Conservation (phyloP, 257 asterid genomes). For the Linderniella brevidens region DNA sequence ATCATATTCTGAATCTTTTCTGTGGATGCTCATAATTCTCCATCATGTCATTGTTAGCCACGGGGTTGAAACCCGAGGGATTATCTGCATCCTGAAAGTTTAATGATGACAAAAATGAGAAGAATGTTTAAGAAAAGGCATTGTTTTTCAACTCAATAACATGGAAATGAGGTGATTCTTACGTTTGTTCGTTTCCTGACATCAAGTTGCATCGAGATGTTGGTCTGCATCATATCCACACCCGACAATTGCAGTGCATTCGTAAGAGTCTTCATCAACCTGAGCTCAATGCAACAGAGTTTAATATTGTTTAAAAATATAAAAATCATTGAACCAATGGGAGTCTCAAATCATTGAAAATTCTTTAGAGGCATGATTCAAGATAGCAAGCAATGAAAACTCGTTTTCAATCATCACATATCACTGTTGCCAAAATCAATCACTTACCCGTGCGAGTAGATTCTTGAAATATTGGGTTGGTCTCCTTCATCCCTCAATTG, state of each 20-base stretch:
- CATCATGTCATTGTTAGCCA: too few species aligned
- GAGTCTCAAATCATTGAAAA: neutral
- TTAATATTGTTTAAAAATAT: neutral
- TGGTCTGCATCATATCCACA: conserved; percentile 45
- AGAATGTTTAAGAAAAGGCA: too few species aligned
- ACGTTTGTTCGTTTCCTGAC: conserved; percentile 21
- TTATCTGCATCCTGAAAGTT: too few species aligned
- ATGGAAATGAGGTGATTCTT: conserved; percentile 5
- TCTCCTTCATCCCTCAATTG: conserved; percentile 26
- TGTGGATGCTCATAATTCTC: too few species aligned
- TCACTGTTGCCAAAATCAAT: neutral
- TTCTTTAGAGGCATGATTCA: neutral
- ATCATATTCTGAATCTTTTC: too few species aligned
- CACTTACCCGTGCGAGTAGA: conserved; percentile 69
- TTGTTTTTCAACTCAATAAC: too few species aligned
- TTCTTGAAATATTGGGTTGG: conserved; percentile 27
- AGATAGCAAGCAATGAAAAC: too few species aligned
- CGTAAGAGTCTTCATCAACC: conserved; percentile 28
- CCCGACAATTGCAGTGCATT: conserved; percentile 46
- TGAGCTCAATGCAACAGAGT: conserved; percentile 7
- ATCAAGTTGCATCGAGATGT: conserved; percentile 50
- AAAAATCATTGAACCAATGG: neutral
- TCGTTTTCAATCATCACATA: neutral
- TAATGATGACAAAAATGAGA: too few species aligned
- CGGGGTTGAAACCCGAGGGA: too few species aligned